Base-by-base conservation (phyloP, 2,329 filamentous ascomycete species). In the Didymella exigua region DNA sequence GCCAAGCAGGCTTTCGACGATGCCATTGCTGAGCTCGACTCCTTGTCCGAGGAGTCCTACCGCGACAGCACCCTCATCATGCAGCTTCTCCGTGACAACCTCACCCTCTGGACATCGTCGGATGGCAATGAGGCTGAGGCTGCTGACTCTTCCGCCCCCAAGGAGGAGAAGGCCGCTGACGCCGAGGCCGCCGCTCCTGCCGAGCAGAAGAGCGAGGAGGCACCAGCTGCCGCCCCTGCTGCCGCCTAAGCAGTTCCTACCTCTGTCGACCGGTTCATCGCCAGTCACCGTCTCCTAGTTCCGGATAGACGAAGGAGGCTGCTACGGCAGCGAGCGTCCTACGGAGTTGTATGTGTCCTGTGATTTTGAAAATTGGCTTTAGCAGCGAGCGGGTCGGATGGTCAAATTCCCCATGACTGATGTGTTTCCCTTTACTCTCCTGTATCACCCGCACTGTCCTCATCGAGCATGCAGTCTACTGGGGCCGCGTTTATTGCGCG, bases 1-100 rank as follows among this genome's bases (percentile, higher is more conserved):
- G 93, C 93, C 80, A 98, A 98, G 88, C 93, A 98, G 84, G 93
- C 95, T 45, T 98, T 98, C 75, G 93, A 98, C 77, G 93, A 97
- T 78, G 93, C 93, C 74, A 97, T 98, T 78, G 93, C 93, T 75
- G 93, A 98, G 87, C 91, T 98, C 71, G 93, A 98, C 84, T 96
- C 92, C 46, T 85, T 98, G 65, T 96, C 91, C 58, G 93, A 97
- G 84, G 93, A 98, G 84, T 96, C 91, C 58, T 97, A 98, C 89
- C 91, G 93, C 76, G 93, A 98, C 82, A 96, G 92, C 87, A 98
- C 93, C 57, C 87, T 98, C 72, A 97, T 98, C 84, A 98, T 97
- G 93, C 93, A 98, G 85, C 86, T 98, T 61, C 89, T 98, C 78
- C 91, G 93, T 76, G 93, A 97, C 84, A 98, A 97, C 86, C 85